phyloP scores from a whole-genome alignment of 306 rosid species.

The Cucurbita argyrosperma region DNA sequence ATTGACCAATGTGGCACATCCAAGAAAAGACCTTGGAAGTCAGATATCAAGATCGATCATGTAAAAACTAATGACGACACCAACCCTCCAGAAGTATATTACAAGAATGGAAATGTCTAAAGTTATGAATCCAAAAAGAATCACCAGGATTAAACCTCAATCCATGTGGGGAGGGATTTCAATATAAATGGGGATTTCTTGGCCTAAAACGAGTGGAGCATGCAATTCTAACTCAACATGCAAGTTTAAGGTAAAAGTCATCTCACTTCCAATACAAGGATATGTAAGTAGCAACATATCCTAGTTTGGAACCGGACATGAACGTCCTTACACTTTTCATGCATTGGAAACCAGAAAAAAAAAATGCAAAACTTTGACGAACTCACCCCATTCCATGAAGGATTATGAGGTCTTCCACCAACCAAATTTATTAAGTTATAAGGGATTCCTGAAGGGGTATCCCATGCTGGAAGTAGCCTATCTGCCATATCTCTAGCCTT shows the following conservation, averaged over 20 bases:
- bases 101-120: background rate
- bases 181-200: background rate
- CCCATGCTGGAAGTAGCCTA: conserved; percentile 94
- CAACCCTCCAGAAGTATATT: background rate
- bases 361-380: background rate
- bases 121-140: background rate
- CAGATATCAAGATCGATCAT: background rate
- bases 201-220: conserved; percentile 3
- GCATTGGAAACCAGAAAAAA: conserved; percentile 9
- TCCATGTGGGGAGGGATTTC: background rate
- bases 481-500: conserved; percentile 94
- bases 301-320: background rate
- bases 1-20: background rate
- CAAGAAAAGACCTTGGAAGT: background rate
- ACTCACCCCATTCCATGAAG: conserved; percentile 92
- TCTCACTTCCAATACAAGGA: background rate
- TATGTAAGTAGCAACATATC: background rate
- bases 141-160: background rate
- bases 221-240: conserved; percentile 3
- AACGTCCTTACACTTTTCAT: background rate
- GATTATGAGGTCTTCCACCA: conserved; percentile 68
- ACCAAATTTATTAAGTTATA: conserved; percentile 83
- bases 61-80: background rate
- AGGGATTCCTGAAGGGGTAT: conserved; percentile 85
- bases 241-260: background rate